Conservation (phyloP, 2,329 filamentous ascomycete species). For the Beauveria sp. region DNA sequence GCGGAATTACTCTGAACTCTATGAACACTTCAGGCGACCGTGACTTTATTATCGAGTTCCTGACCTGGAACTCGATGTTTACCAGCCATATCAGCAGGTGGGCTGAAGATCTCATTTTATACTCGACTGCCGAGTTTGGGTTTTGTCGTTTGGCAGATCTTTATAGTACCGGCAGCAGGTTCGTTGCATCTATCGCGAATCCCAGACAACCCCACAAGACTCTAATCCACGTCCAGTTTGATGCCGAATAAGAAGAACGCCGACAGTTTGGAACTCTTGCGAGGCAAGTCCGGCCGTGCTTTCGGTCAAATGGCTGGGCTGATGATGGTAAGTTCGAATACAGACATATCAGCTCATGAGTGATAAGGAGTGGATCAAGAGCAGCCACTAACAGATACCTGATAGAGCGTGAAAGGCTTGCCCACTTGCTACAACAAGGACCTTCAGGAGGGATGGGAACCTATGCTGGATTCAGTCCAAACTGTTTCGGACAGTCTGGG, state of each 20-base stretch:
- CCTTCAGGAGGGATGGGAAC: constrained; percentile 68
- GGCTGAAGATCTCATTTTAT: constrained; percentile 82
- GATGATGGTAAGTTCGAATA: constrained; percentile 42
- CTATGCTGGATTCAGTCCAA: constrained; percentile 67
- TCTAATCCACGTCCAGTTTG: constrained; percentile 1
- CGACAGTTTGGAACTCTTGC: constrained; percentile 63
- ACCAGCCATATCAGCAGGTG: constrained; percentile 66
- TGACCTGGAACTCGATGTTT: constrained; percentile 62
- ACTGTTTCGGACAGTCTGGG: constrained; percentile 65
- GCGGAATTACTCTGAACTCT: constrained; percentile 60
- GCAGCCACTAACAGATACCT: constrained; percentile 20
- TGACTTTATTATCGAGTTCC: constrained; percentile 65
- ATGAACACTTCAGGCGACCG: constrained; percentile 64
- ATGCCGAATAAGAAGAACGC: constrained; percentile 85
- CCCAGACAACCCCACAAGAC: constrained; percentile 3
- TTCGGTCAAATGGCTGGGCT: constrained; percentile 79
- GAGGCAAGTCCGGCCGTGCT: constrained; percentile 66
- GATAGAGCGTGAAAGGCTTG: constrained; percentile 48
- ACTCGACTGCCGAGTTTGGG: constrained; percentile 67
- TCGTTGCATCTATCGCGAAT: constrained; percentile 26
- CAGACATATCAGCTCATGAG: constrained; percentile 16
- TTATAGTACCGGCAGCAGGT: constrained; percentile 61
- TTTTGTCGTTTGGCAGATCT: constrained; percentile 71
- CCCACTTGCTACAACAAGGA: constrained; percentile 74
- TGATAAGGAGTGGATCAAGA: constrained; percentile 20